These are phyloP conservation scores for Lonicera japonica DNA, from an alignment of 129 eudicot species.

Conservation along the genomic window DNA sequence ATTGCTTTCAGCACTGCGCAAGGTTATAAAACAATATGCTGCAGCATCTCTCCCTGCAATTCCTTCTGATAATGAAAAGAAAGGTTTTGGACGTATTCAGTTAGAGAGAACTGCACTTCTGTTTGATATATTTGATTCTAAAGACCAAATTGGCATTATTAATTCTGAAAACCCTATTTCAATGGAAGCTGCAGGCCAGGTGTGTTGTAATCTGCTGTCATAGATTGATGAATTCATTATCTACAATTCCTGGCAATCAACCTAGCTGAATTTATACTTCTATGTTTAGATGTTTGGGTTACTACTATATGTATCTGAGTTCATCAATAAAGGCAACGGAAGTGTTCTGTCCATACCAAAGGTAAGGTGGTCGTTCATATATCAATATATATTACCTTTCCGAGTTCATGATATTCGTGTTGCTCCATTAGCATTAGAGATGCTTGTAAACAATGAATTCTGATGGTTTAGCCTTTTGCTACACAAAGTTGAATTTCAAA, in stretches of 20 bases:
- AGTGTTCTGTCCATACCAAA: conserved; percentile 67
- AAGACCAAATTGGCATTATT: conserved; percentile 25
- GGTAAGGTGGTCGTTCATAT: conserved; percentile 31
- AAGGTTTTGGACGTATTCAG: conserved; percentile 66
- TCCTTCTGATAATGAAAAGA: conserved; percentile 52
- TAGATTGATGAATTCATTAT: neutral
- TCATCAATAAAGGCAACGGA: conserved; percentile 35
- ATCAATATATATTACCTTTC: neutral
- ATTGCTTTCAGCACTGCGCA: conserved; percentile 54
- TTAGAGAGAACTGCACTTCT: conserved; percentile 44
- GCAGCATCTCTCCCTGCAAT: conserved; percentile 48
- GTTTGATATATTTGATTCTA: conserved; percentile 37
- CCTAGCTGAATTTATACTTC: conserved; percentile 13
- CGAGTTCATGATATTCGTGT: too few species aligned
- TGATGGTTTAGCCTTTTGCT: too few species aligned
- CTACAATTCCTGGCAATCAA: neutral
- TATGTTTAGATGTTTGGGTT: conserved; percentile 85
- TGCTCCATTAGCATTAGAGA: too few species aligned
- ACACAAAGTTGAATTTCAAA: too few species aligned
- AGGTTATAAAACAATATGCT: conserved; percentile 54
- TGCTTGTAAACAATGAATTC: too few species aligned
- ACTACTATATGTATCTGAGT: conserved; percentile 61
- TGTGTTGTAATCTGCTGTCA: conserved; percentile 9
- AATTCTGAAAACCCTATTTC: conserved; percentile 66
- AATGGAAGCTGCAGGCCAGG: conserved; percentile 97